Percentiles rank a stretch among this genome's conserved stretches.
phyloP scores from a whole-genome alignment of 352 stramenopile species.

The Phytophthora cryptogea region DNA sequence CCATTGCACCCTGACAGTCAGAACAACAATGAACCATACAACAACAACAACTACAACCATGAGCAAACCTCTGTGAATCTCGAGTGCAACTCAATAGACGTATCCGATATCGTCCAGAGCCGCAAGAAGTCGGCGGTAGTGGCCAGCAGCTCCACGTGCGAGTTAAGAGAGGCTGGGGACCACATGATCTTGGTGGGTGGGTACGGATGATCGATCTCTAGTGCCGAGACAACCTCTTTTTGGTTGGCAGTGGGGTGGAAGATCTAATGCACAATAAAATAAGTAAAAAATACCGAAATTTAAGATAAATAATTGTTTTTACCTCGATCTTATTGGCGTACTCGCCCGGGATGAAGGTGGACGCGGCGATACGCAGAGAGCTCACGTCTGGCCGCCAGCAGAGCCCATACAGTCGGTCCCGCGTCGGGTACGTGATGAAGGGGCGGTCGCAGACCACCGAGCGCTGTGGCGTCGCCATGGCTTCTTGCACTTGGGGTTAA shows the following conservation, averaged over 20 bases:
- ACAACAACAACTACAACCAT: not conserved
- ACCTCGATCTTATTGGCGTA: constrained; percentile 92
- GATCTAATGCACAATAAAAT: constrained; percentile 42
- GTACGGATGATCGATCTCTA: constrained; percentile 87
- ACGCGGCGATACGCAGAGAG: constrained; percentile 67
- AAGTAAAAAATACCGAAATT: constrained; percentile 3
- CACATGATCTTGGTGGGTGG: constrained; percentile 90
- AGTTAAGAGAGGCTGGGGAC: constrained; percentile 60
- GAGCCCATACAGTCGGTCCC: constrained; percentile 74
- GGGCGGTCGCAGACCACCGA: constrained; percentile 44
- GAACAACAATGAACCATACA: constrained; percentile 5
- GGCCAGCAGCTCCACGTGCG: constrained; percentile 69
- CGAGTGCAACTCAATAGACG: constrained; percentile 73
- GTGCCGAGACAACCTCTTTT: constrained; percentile 58
- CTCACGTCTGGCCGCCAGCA: constrained; percentile 72
- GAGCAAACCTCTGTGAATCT: constrained; percentile 70
- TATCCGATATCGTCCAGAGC: constrained; percentile 76
- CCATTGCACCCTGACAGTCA: not conserved
- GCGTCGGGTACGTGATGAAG: constrained; percentile 75
- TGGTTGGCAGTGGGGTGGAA: constrained; percentile 59
- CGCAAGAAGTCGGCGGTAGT: constrained; percentile 87
- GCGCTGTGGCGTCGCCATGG: constrained; percentile 28
- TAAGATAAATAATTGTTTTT: constrained; percentile 7
- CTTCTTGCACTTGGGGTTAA: constrained; percentile 4
- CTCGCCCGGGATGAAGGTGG: constrained; percentile 82